Conservation (phyloP, 768 basidiomycete species). For the Trametes cubensis region DNA sequence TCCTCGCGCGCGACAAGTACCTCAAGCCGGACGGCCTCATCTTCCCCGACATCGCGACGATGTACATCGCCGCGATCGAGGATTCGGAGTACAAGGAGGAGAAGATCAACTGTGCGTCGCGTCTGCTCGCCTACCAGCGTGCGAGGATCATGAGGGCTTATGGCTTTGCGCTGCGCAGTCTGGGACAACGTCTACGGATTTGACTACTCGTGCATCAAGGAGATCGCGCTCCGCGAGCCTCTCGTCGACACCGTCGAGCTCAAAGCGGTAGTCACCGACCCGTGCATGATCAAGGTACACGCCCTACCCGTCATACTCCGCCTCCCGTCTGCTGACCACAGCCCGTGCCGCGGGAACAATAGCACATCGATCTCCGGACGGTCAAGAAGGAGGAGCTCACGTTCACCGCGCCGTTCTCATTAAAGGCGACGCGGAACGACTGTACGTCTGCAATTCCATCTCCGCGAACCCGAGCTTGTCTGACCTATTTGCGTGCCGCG, state of each 20-base stretch:
- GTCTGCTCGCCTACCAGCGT: neutral
- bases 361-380: constrained; percentile 90
- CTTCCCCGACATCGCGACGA: constrained; percentile 92
- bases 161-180: constrained; percentile 51
- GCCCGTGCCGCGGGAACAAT: constrained; percentile 13
- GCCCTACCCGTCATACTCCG: neutral
- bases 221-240: constrained; percentile 94
- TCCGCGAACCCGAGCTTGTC: neutral
- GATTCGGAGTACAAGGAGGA: constrained; percentile 99
- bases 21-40: constrained; percentile 88
- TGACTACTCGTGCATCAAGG: constrained; percentile 99
- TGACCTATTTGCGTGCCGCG: neutral
- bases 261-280: constrained; percentile 92
- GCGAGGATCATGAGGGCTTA: neutral
- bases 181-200: constrained; percentile 99
- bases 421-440: constrained; percentile 86
- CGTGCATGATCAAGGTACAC: constrained; percentile 82
- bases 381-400: constrained; percentile 94
- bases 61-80: constrained; percentile 96
- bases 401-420: constrained; percentile 78
- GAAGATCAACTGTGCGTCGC: constrained; percentile 93
- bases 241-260: constrained; percentile 99
- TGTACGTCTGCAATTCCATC: constrained; percentile 52
- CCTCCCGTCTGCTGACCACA: constrained; percentile 1
- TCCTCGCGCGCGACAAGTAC: constrained; percentile 96